Conservation (phyloP, 768 basidiomycete genomes). For the Mycena albidolilacea region DNA sequence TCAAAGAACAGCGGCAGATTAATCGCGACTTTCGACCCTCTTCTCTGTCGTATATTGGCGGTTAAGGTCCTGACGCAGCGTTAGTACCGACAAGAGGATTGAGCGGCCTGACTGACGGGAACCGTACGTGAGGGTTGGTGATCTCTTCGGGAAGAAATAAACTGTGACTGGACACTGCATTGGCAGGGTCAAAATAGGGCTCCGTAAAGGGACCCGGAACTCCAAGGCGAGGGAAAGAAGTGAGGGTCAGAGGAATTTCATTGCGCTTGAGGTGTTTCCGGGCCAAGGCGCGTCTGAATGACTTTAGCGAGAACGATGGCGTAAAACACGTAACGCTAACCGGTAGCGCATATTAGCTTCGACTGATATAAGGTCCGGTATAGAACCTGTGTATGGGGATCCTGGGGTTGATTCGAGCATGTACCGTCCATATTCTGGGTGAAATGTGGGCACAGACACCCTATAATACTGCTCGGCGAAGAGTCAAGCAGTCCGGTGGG, state of each 20-base stretch:
- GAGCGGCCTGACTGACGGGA: slow-evolving; percentile 81
- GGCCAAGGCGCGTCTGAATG: slow-evolving; percentile 82
- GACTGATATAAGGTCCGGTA: slow-evolving; percentile 89
- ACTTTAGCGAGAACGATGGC: slow-evolving; percentile 6
- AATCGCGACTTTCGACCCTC: slow-evolving; percentile 95
- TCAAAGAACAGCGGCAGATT: slow-evolving; percentile 96
- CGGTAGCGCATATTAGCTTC: slow-evolving; percentile 96
- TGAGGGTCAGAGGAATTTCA: slow-evolving; percentile 93
- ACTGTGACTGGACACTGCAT: slow-evolving; percentile 91
- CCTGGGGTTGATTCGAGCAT: slow-evolving; percentile 99
- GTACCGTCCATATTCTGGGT: slow-evolving; percentile 98
- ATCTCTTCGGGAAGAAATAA: slow-evolving; percentile 96
- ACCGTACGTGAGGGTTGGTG: slow-evolving; percentile 97
- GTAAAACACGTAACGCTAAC: slow-evolving; percentile 55
- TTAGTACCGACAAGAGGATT: slow-evolving; percentile 26
- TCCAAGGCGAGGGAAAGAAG: slow-evolving; percentile 95
- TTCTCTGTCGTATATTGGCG: slow-evolving; percentile 91
- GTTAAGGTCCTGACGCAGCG: slow-evolving; percentile 84
- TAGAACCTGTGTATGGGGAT: slow-evolving; percentile 91
- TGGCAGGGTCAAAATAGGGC: slow-evolving; percentile 82
- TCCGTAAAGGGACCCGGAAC: slow-evolving; percentile 93
- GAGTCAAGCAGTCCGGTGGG: neutral
- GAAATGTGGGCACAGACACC: slow-evolving; percentile 88
- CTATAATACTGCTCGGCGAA: slow-evolving; percentile 52
- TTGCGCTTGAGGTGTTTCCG: slow-evolving; percentile 86